Percentiles rank a stretch among this genome's conserved stretches.
Evolutionary conservation across 2,329 filamentous ascomycete genomes (phyloP).

Genomic region (Penicillium palitans): DNA sequence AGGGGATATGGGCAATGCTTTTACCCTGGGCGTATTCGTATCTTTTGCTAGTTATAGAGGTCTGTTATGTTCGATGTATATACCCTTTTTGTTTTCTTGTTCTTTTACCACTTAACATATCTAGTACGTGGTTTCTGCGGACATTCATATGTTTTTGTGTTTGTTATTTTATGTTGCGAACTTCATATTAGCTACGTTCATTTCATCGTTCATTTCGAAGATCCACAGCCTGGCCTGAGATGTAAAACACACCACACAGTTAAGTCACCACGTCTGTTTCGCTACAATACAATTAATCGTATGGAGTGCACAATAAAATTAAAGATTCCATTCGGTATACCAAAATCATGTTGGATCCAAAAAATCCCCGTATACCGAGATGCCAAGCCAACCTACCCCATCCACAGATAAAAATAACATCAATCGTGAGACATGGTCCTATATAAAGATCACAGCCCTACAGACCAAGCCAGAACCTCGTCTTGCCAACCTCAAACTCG

Average conservation of each 20-base stretch:
- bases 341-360: neutral
- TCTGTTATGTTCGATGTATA: neutral
- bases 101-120: neutral
- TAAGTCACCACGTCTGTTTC: too few species aligned
- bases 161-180: neutral
- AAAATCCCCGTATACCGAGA: neutral
- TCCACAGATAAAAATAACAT: conserved; percentile 6
- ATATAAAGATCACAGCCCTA: conserved; percentile 31
- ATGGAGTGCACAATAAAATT: neutral
- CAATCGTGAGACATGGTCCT: conserved; percentile 4
- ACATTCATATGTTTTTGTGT: neutral
- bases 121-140: neutral
- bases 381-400: neutral
- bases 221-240: neutral
- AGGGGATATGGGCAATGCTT: neutral
- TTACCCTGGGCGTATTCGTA: neutral
- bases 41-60: neutral
- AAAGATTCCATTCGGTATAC: neutral
- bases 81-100: neutral
- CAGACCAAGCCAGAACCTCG: conserved; percentile 67
- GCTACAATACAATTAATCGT: too few species aligned
- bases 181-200: neutral
- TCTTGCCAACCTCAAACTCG: conserved; percentile 59
- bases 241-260: too few species aligned
- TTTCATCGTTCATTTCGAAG: too few species aligned